Conservation (phyloP, 2,329 filamentous ascomycete genomes). For the Dothidotthia symphoricarpi region DNA sequence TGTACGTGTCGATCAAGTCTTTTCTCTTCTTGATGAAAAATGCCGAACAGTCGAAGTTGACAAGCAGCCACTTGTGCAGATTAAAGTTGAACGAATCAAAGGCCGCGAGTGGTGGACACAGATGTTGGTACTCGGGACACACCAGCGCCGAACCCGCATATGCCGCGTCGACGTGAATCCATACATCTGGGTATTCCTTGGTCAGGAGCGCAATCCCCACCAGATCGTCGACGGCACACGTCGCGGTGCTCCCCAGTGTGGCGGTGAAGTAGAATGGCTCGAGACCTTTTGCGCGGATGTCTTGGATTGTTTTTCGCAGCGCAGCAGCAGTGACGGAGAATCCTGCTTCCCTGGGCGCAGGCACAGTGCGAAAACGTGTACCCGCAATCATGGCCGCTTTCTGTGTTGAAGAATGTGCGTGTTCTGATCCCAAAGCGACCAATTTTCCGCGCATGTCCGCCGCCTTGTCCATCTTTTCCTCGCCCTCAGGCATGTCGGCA, state of each 20-base stretch:
- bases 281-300: conserved; percentile 66
- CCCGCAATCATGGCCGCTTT: conserved; percentile 87
- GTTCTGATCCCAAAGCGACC: conserved; percentile 76
- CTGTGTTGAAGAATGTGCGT: conserved; percentile 78
- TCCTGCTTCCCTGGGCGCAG: conserved; percentile 60
- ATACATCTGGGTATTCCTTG: conserved; percentile 61
- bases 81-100: conserved; percentile 94
- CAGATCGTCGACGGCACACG: conserved; percentile 84
- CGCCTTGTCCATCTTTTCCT: conserved; percentile 55
- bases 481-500: conserved; percentile 30
- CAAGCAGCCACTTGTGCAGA: conserved; percentile 96
- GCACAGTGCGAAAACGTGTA: conserved; percentile 72
- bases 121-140: conserved; percentile 74
- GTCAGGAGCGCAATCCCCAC: conserved; percentile 61
- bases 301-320: conserved; percentile 61
- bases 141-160: conserved; percentile 86
- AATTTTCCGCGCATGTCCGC: conserved; percentile 67
- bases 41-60: conserved; percentile 81
- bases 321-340: conserved; percentile 68
- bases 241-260: conserved; percentile 82
- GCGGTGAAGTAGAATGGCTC: conserved; percentile 84
- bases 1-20: conserved; percentile 76
- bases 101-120: conserved; percentile 59
- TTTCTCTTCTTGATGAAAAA: conserved; percentile 73
- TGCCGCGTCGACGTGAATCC: conserved; percentile 92